These are phyloP conservation scores for Backusella mclennaniae DNA, from an alignment of 192 early-diverging fungal genomes.

Conservation along the genomic window DNA sequence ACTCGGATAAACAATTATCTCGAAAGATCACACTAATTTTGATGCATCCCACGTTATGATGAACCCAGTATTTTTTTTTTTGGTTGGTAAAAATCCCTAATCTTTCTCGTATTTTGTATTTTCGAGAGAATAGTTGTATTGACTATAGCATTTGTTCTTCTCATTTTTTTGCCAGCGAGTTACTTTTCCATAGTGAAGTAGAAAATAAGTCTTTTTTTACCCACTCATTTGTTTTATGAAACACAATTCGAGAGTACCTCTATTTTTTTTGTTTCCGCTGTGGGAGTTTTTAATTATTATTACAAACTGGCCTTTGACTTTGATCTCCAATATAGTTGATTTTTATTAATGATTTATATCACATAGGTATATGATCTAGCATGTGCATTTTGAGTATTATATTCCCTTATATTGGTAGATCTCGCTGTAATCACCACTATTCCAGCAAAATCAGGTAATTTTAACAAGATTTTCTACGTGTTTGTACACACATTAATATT, in stretches of 20 bases:
- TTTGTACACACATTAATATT: not conserved
- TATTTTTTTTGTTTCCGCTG: not conserved
- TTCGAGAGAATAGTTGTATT: not conserved
- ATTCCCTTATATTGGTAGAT: not conserved
- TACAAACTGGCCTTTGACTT: not conserved
- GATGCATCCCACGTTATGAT: not conserved
- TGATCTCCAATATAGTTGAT: not conserved
- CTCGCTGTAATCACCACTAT: not conserved
- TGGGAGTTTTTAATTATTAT: not conserved
- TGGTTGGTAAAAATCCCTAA: not conserved
- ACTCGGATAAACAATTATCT: not conserved
- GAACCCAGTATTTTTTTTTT: not conserved
- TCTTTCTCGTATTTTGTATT: not conserved
- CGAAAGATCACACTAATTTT: not conserved
- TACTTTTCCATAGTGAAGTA: not conserved
- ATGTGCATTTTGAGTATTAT: not conserved
- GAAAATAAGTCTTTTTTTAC: not conserved
- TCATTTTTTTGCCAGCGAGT: not conserved
- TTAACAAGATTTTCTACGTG: not conserved
- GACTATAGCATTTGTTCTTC: not conserved
- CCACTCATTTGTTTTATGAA: not conserved
- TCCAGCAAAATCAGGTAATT: not conserved
- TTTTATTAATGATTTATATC: not conserved
- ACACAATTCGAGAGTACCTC: not conserved
- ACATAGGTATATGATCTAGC: not conserved